Evolutionary conservation across 257 asterid species (phyloP), one percentile per base, ranked within the genome.

Genomic region (Eustoma russellianum): DNA sequence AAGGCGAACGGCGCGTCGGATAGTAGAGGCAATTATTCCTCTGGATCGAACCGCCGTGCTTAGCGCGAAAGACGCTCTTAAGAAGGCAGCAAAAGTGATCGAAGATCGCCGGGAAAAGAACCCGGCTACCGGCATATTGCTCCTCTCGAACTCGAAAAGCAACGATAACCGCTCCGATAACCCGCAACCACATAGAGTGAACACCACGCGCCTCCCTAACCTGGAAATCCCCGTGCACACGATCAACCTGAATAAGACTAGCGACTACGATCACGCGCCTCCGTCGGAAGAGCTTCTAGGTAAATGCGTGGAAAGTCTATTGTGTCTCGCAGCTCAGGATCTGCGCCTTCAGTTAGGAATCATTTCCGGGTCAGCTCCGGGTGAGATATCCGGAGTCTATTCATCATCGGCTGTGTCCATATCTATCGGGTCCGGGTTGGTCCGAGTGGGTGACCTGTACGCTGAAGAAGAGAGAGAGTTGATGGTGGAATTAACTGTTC

Each of bases 81-180:
- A 85, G 57, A 92, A 92, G 62, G 99, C 97, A 1, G 95, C 83
- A 2, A 92, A 92, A 69, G 95, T 92, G 12, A 73, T 92, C 6
- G 95, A 92, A 63, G 99, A 92, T 43, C 97, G 99, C 57, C 95
- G 92, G 13, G 97, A 88, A 69, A 74, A 52, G 16, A 92, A 92
- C 57, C 76, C 89, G 5, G 74, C 76, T 13, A 77, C 89, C 6
- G 71, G 87, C 75, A 79, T 92, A 53, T 62, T 92, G 5, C 82
- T 92, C 17, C 43, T 92, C 16, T 69, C 91, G 46, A 88, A 83
- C 67, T 70, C 91, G 46, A 88, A 83, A 66, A 78, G 81, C 5
- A 73, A 67, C 6, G 72, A 73, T n/a, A 44, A 69, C 9, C 77
- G 72, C 0, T 74, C 77, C 28, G 17, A 63, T 18, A 60, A 35